These are phyloP conservation scores for Termitomyces eurrhizus DNA, from an alignment of 768 basidiomycete genomes.

Conservation along the genomic window DNA sequence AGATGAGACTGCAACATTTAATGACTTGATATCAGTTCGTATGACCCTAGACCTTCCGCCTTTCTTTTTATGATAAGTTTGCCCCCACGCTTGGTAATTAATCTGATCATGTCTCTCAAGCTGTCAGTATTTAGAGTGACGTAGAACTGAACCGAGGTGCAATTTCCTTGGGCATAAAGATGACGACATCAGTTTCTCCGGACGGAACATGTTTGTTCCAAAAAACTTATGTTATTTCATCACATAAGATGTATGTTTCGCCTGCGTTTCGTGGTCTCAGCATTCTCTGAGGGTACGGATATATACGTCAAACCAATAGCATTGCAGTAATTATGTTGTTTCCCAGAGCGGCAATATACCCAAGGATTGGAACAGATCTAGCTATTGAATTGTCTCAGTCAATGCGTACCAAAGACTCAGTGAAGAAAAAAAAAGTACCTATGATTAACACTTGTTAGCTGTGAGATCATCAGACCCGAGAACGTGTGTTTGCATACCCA, in stretches of 20 bases:
- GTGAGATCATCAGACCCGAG: background rate
- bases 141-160: too few relatives aligned
- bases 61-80: background rate
- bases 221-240: background rate
- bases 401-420: background rate
- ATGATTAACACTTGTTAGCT: conserved; percentile 41
- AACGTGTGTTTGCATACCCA: background rate
- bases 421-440: conserved; percentile 21
- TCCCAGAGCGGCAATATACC: conserved; percentile 71
- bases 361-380: conserved; percentile 86
- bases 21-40: background rate
- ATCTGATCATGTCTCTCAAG: background rate
- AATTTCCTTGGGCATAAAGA: too few relatives aligned
- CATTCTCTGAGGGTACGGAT: background rate
- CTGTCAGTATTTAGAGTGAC: background rate
- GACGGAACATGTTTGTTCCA: background rate
- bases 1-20: background rate
- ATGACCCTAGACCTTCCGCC: background rate
- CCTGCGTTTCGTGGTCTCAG: background rate
- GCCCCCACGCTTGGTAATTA: background rate
- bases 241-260: background rate
- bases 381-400: conserved; percentile 17
- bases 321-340: conserved; percentile 61
- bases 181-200: background rate
- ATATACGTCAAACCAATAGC: conserved; percentile 81